A percentile compares a stretch with the other conserved stretches of the same genome.
Evolutionary conservation across 352 stramenopile species (phyloP).

Genomic region (Phytophthora ohioensis): DNA sequence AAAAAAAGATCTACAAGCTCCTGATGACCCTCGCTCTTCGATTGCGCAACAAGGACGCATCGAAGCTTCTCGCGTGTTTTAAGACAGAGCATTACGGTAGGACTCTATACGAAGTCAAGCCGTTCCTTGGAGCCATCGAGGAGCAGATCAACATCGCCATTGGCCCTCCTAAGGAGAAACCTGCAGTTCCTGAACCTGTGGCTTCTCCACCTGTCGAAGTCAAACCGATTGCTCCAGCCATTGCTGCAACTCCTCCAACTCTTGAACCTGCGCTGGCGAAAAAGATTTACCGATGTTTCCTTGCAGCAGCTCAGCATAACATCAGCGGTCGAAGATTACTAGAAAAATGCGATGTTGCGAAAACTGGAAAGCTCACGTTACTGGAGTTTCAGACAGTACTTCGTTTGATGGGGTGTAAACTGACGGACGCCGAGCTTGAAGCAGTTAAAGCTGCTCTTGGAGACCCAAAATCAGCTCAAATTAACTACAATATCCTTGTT

Average conservation of each 20-base stretch:
- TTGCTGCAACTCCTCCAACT: conserved; percentile 6
- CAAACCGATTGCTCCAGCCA: conserved; percentile 24
- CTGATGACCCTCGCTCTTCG: conserved; percentile 55
- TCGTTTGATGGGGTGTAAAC: conserved; percentile 75
- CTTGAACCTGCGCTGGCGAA: conserved; percentile 49
- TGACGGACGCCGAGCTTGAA: conserved; percentile 58
- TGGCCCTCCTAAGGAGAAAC: conserved; percentile 26
- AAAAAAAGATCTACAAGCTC: conserved; percentile 70
- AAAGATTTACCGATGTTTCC: conserved; percentile 76
- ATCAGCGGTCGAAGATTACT: conserved; percentile 77
- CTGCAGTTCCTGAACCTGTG: background rate
- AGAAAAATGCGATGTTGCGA: conserved; percentile 72
- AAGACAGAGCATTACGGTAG: conserved; percentile 38
- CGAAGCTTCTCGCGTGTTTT: conserved; percentile 55
- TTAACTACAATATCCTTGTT: conserved; percentile 62
- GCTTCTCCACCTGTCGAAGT: conserved; percentile 34
- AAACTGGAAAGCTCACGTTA: conserved; percentile 61
- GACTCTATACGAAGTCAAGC: conserved; percentile 44
- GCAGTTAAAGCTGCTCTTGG: conserved; percentile 63
- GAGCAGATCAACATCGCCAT: conserved; percentile 40
- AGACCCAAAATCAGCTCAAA: conserved; percentile 46
- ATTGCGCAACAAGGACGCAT: conserved; percentile 58
- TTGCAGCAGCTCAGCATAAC: conserved; percentile 74
- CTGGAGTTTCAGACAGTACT: conserved; percentile 82
- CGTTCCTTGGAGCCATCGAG: conserved; percentile 39